Base-by-base conservation (phyloP, 2,329 filamentous ascomycete genomes). In the Amauroascus verrucosus region DNA sequence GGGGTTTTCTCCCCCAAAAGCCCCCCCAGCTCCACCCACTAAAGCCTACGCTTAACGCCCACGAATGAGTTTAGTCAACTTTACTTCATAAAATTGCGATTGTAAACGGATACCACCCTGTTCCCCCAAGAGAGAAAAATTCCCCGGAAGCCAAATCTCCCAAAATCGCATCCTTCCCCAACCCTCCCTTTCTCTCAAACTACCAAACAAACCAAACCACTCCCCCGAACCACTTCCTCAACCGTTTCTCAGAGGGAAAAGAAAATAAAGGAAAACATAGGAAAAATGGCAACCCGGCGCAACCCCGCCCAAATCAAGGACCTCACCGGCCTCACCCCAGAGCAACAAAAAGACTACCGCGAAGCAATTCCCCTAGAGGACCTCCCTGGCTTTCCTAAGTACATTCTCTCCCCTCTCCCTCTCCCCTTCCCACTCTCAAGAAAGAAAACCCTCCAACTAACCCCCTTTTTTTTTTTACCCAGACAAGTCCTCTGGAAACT, bases 401-500 rank as follows among this genome's bases (percentile, higher is more conserved):
- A 45, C 28, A 26, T 26, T 1, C 7, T 11, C 18, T 16, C 30
- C 13, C n/a, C 9, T 26, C 13, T 33, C 22, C 22, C 8, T 7
- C 20, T 22, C 3, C 33, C 33, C 6, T 11, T 14, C 11, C 33
- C 33, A 9, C 33, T 14, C 6, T 14, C 13, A 35, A 32, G 11
- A 32, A 32, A 32, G 30, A 6, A 11, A 32, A 32, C 3, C 28
- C 20, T 26, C 50, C 45, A 52, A 53, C 38, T 9, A 43, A 44
- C 32, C 6, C 18, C 44, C 46, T 9, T 9, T n/a, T n/a, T n/a
- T n/a, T n/a, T n/a, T n/a, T n/a, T n/a, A n/a, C n/a, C 52, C 48
- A 88, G 88, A 54, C 77, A 85, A 65, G 89, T 97, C 60, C 93
- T 98, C 59, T 73, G 84, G 65, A 98, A 97, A 73, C 82, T 98